Evolutionary conservation across 2,329 filamentous ascomycete genomes (phyloP).

Genomic region (Ambrosiella xylebori): DNA sequence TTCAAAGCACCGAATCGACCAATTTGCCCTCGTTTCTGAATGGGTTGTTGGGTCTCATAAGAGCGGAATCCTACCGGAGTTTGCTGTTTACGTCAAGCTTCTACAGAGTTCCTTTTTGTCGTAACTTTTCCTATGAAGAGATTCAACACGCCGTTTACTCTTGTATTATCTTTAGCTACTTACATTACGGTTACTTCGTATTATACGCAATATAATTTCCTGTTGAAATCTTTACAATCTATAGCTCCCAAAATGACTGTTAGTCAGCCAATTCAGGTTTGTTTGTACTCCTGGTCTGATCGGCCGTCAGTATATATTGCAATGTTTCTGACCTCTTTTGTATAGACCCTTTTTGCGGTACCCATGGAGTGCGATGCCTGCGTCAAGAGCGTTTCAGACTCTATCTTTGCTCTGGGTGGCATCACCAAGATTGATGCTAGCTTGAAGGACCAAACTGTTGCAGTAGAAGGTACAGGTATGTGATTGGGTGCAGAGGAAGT

Average conservation of each 20-base stretch:
- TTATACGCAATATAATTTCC: background rate
- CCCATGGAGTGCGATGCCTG: constrained; percentile 83
- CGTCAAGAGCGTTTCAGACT: constrained; percentile 68
- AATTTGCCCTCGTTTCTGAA: background rate
- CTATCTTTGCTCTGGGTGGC: constrained; percentile 59
- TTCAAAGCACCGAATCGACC: background rate
- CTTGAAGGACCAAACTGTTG: constrained; percentile 66
- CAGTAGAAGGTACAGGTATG: constrained; percentile 65
- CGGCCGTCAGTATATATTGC: too few relatives aligned
- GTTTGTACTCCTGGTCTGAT: background rate
- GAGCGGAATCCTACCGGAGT: background rate
- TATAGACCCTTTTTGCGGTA: constrained; percentile 85
- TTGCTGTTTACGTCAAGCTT: background rate
- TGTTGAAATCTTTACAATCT: background rate
- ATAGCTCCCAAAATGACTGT: constrained; percentile 15
- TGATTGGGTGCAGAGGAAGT: background rate
- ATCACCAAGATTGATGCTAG: constrained; percentile 71
- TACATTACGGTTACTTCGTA: background rate
- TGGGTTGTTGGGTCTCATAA: background rate
- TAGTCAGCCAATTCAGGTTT: constrained; percentile 17
- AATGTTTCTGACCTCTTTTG: background rate
- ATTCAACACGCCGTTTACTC: background rate
- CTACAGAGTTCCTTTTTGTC: background rate
- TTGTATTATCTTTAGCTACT: background rate
- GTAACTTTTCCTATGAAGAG: background rate